Conservation (phyloP, 768 basidiomycete species). For the Tylopilus sp. region DNA sequence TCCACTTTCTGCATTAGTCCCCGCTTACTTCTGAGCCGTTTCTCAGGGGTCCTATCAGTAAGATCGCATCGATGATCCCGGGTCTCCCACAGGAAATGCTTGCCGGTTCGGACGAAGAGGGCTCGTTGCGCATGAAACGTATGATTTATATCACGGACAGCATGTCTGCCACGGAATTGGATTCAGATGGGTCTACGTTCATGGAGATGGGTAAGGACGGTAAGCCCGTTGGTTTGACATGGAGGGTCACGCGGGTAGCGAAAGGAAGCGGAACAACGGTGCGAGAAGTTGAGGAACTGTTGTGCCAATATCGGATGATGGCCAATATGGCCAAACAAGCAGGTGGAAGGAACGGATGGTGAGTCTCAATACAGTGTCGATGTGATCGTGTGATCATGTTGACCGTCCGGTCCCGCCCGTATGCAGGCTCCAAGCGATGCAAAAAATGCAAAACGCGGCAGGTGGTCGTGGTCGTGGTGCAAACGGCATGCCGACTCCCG, state of each 20-base stretch:
- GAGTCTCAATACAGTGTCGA: conserved; percentile 21
- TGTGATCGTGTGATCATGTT: conserved; percentile 1
- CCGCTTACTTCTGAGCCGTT: conserved; percentile 5
- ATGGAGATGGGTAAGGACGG: conserved; percentile 82
- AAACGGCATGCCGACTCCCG: conserved; percentile 87
- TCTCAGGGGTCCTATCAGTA: conserved; percentile 93
- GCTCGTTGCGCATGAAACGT: conserved; percentile 85
- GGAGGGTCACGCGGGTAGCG: conserved; percentile 87
- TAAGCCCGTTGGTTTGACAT: conserved; percentile 82
- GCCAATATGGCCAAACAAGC: conserved; percentile 98
- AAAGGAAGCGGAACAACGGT: conserved; percentile 92
- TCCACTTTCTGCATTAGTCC: conserved; percentile 2
- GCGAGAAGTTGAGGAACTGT: conserved; percentile 94
- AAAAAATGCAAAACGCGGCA: conserved; percentile 87
- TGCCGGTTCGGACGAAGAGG: conserved; percentile 93
- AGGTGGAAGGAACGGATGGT: conserved; percentile 96
- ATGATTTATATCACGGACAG: conserved; percentile 99
- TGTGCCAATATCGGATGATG: conserved; percentile 99
- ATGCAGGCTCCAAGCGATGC: conserved; percentile 75
- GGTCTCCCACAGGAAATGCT: conserved; percentile 90
- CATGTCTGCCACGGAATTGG: conserved; percentile 91
- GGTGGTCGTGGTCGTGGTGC: conserved; percentile 84
- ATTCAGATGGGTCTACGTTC: conserved; percentile 92
- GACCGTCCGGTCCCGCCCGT: neutral
- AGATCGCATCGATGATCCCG: conserved; percentile 99